Base-by-base conservation (phyloP, 176 grass and related monocot species). In the Urochloa ruziziensis region DNA sequence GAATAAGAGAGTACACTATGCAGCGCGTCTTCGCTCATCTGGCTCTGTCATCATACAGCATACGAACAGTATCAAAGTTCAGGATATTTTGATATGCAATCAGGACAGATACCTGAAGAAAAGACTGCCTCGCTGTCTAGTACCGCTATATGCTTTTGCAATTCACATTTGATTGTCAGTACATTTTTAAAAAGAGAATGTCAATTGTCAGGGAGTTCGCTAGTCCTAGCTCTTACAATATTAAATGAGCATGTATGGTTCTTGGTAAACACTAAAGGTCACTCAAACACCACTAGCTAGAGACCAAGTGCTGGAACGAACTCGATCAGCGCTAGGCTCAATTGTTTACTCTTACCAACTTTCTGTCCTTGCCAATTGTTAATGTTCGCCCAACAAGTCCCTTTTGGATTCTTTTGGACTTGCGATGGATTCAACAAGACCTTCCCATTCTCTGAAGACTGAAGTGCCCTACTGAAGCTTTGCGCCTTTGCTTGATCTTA, bases 241-340 rank as follows among this genome's bases (percentile, higher is more conserved):
- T 43, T 34, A 1, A 81, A 60, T 49, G 15, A 57, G 21, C 9
- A 40, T 52, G 70, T 52, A 73, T 48, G 52, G 24, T 53, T 43
- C 51, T 85, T 80, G 43, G 52, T 33, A 51, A 35, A 44, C 75
- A 34, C 21, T 34, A 73, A 82, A 7, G 64, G 83, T 48, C 88
- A 90, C 83, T 82, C 7, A 48, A 48, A 71, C 65, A 36, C 44
- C 78, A 79, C 65, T 76, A 60, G 40, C 59, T 74, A 67, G 36
- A 60, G 59, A 82, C 64, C 64, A 47, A 70, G 42, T 29, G 76
- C 16, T 52, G 0, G 4, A 68, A 73, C 28, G 11, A 67, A 21
- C 49, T 58, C 14, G 29, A 6, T 46, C 63, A 35, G 5, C 27
- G 30, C 70, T 48, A 46, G 57, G 19, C 69, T 47, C 47, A 54